Evolutionary conservation across 805 yeast species (phyloP).

Genomic region (Ogataea paraovalis): DNA sequence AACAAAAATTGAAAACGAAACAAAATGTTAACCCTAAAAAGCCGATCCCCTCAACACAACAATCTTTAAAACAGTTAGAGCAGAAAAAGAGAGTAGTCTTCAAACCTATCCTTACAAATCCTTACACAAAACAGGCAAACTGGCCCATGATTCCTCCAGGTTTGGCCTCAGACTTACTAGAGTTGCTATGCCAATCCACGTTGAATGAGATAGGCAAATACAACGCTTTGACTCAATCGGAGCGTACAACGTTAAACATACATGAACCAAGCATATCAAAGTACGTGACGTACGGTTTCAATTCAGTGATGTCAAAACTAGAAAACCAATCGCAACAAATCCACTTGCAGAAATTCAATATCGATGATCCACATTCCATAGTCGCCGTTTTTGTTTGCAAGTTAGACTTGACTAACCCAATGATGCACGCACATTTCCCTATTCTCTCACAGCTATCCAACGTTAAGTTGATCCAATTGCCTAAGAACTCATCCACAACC

Average conservation of each 20-base stretch:
- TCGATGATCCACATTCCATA: constrained; percentile 4
- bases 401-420: constrained; percentile 34
- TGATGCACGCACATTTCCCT: constrained; percentile 58
- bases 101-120: constrained; percentile 62
- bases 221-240: constrained; percentile 22
- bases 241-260: constrained; percentile 17
- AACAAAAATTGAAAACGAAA: background rate
- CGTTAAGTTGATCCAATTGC: constrained; percentile 59
- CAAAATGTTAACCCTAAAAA: background rate
- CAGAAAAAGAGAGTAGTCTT: constrained; percentile 51
- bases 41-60: background rate
- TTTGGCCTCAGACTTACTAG: constrained; percentile 29
- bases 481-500: constrained; percentile 36
- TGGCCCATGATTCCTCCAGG: constrained; percentile 41
- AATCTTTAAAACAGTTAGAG: constrained; percentile 40
- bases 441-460: constrained; percentile 46
- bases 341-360: constrained; percentile 12
- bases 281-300: constrained; percentile 46
- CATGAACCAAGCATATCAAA: constrained; percentile 26
- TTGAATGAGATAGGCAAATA: constrained; percentile 14
- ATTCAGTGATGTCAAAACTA: constrained; percentile 46
- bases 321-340: constrained; percentile 32
- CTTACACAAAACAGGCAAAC: constrained; percentile 42
- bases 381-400: constrained; percentile 56
- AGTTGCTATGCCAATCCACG: constrained; percentile 14